Percentiles rank a stretch among this genome's conserved stretches.
Conservation (phyloP, 352 stramenopile genomes). For the Aphanomyces invadans region DNA sequence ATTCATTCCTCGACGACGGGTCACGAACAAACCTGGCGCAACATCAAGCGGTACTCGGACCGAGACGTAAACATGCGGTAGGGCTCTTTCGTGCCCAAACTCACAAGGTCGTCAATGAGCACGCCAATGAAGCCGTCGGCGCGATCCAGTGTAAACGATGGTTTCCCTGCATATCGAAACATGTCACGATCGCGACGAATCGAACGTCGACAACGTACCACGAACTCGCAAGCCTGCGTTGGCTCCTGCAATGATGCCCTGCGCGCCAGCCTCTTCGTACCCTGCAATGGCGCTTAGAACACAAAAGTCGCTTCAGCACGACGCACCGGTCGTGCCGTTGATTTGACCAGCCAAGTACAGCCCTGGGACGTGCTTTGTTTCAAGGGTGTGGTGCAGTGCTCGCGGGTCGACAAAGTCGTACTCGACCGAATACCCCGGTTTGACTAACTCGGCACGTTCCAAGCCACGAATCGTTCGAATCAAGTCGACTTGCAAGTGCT, state of each 20-base stretch:
- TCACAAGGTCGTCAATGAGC: slow-evolving; percentile 98
- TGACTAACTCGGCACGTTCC: slow-evolving; percentile 92
- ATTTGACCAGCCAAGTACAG: slow-evolving; percentile 98
- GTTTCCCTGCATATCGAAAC: slow-evolving; percentile 26
- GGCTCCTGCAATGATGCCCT: slow-evolving; percentile 95
- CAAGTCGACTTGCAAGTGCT: slow-evolving; percentile 93
- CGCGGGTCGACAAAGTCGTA: slow-evolving; percentile 98
- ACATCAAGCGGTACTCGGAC: slow-evolving; percentile 83
- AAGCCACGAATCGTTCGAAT: slow-evolving; percentile 94
- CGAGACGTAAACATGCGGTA: slow-evolving; percentile 99
- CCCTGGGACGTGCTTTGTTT: slow-evolving; percentile 89
- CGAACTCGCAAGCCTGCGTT: slow-evolving; percentile 87
- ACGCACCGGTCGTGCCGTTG: slow-evolving; percentile 92
- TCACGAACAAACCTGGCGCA: slow-evolving; percentile 37
- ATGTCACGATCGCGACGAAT: no score
- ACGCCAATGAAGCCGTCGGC: slow-evolving; percentile 95
- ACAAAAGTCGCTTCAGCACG: neutral
- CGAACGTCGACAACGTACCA: slow-evolving; percentile 16
- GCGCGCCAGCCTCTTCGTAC: slow-evolving; percentile 98
- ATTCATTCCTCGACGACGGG: neutral
- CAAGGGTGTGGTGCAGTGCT: slow-evolving; percentile 88
- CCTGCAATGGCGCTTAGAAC: slow-evolving; percentile 26
- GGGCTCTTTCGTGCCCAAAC: slow-evolving; percentile 92
- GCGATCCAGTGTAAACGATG: slow-evolving; percentile 88
- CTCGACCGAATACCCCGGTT: slow-evolving; percentile 98